Evolutionary conservation across 2,329 filamentous ascomycete genomes (phyloP).

Genomic region (Microdochium trichocladiopsis): DNA sequence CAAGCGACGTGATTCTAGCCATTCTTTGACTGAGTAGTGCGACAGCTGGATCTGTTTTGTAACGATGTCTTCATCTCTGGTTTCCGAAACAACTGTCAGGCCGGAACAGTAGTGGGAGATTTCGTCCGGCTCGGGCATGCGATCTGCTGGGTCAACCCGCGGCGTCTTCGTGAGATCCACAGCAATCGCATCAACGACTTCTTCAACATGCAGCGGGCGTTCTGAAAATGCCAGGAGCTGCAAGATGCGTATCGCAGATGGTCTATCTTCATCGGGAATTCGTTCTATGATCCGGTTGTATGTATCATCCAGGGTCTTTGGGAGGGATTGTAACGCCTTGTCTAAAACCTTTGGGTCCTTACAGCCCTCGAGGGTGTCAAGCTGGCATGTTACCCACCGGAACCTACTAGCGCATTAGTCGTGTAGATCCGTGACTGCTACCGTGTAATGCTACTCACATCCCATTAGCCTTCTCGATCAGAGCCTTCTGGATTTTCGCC

Average conservation of each 20-base stretch:
- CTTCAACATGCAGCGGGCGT: background rate
- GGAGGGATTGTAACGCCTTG: background rate
- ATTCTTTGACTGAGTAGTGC: too few species aligned
- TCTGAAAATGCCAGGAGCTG: background rate
- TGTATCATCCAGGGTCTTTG: background rate
- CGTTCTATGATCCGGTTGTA: background rate
- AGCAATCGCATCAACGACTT: background rate
- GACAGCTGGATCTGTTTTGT: background rate
- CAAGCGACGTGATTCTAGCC: background rate
- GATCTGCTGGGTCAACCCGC: background rate
- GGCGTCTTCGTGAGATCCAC: background rate
- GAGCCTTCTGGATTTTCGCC: background rate
- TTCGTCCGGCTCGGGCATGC: background rate
- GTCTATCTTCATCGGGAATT: background rate
- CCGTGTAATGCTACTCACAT: background rate
- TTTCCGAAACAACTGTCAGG: background rate
- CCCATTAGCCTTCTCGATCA: background rate
- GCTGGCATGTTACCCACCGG: background rate
- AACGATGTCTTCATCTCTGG: background rate
- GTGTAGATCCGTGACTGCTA: background rate
- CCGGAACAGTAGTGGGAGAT: too few species aligned
- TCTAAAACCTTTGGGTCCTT: background rate
- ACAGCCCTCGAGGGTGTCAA: background rate
- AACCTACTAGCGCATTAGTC: background rate
- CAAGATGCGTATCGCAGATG: background rate